Evolutionary conservation across 2,329 filamentous ascomycete species (phyloP).

Genomic region (Leptographium wingfieldii): DNA sequence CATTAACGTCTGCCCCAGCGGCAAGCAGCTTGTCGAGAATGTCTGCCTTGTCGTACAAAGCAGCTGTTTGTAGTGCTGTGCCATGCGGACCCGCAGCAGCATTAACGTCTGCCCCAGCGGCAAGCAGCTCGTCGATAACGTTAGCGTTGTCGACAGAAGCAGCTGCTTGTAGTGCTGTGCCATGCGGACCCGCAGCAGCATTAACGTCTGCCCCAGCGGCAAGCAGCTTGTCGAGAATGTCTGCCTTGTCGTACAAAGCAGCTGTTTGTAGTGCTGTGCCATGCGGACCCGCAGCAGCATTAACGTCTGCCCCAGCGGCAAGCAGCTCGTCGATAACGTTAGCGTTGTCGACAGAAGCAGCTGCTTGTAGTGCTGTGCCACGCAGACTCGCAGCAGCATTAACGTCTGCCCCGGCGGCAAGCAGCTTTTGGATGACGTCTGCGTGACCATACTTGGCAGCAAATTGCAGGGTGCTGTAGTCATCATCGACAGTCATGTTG

Average conservation of each 20-base stretch:
- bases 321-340: not conserved
- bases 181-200: not conserved
- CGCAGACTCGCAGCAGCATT: not conserved
- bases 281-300: not conserved
- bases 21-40: not conserved
- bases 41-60: fast-evolving
- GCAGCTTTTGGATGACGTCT: not conserved
- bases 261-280: not conserved
- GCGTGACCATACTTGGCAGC: not conserved
- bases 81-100: not conserved
- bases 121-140: not conserved
- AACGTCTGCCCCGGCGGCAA: not conserved
- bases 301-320: not conserved
- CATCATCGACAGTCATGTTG: not conserved
- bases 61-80: not conserved
- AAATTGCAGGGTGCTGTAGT: too few species aligned
- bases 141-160: not conserved
- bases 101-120: not conserved
- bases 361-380: not conserved
- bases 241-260: not conserved
- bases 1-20: not conserved
- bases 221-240: not conserved
- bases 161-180: not conserved
- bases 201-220: not conserved
- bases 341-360: not conserved